A percentile compares a stretch with the other conserved stretches of the same genome.
These are phyloP conservation scores for Anaeromyces robustus DNA, from an alignment of 192 early-diverging fungal species.

Conservation along the genomic window DNA sequence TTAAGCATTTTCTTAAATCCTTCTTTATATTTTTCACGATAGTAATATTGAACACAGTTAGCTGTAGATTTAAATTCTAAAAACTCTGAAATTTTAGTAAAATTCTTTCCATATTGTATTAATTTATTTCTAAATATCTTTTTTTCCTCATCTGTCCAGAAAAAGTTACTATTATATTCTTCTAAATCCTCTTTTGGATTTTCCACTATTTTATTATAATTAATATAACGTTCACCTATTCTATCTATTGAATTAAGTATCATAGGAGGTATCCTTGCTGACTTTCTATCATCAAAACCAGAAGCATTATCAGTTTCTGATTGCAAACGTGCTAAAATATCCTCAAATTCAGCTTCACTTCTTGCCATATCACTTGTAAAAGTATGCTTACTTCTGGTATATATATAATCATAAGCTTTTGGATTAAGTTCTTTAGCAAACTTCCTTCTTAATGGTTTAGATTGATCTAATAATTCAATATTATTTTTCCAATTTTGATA, in stretches of 20 bases:
- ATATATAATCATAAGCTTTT: neutral
- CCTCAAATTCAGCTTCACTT: conserved; percentile 60
- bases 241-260: conserved; percentile 39
- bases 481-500: neutral
- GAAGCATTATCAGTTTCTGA: conserved; percentile 45
- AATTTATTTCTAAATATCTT: conserved; percentile 48
- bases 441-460: neutral
- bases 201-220: conserved; percentile 34
- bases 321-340: conserved; percentile 61
- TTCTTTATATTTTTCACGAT: conserved; percentile 59
- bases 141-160: conserved; percentile 49
- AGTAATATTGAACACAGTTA: conserved; percentile 62
- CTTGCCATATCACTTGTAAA: conserved; percentile 56
- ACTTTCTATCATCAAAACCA: conserved; percentile 40
- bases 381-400: neutral
- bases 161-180: conserved; percentile 30
- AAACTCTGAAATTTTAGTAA: conserved; percentile 49
- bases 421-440: neutral
- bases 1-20: conserved; percentile 47
- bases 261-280: conserved; percentile 59
- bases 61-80: conserved; percentile 46
- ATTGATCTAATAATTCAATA: neutral
- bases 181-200: conserved; percentile 49
- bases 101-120: conserved; percentile 55
- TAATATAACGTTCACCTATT: conserved; percentile 30